phyloP scores from a whole-genome alignment of 331 rosid genomes.

The Quercus lobata region DNA sequence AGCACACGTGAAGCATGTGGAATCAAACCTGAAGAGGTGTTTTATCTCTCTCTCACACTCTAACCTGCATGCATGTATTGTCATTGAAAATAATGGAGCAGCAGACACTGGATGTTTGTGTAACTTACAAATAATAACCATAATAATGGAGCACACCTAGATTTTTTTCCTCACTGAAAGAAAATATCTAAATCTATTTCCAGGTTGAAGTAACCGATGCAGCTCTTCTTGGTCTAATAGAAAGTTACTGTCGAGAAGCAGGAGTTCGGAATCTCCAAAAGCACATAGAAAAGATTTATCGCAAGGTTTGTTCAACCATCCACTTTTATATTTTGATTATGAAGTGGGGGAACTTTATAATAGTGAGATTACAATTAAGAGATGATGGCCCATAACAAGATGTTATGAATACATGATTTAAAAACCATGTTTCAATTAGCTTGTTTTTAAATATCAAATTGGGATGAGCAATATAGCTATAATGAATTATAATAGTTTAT shows the following conservation, averaged over 20 bases:
- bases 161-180: too few species aligned
- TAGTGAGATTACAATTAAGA: neutral
- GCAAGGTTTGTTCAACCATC: constrained; percentile 62
- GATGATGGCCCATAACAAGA: neutral
- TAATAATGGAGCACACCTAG: too few species aligned
- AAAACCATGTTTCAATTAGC: neutral
- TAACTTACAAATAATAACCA: neutral
- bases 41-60: constrained; percentile 4
- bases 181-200: constrained; percentile 11
- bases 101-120: neutral
- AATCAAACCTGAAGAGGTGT: constrained; percentile 76
- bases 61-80: neutral
- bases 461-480: neutral
- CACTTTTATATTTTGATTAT: constrained; percentile 3
- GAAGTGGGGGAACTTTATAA: neutral
- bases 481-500: neutral
- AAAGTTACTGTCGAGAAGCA: constrained; percentile 93
- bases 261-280: constrained; percentile 97
- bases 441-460: neutral
- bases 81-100: neutral
- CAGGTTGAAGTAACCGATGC: constrained; percentile 91
- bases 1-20: constrained; percentile 94
- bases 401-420: neutral
- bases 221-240: constrained; percentile 85
- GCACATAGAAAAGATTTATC: constrained; percentile 94